Evolutionary conservation across 345 rosid genomes (phyloP).

Genomic region (Salix viminalis): DNA sequence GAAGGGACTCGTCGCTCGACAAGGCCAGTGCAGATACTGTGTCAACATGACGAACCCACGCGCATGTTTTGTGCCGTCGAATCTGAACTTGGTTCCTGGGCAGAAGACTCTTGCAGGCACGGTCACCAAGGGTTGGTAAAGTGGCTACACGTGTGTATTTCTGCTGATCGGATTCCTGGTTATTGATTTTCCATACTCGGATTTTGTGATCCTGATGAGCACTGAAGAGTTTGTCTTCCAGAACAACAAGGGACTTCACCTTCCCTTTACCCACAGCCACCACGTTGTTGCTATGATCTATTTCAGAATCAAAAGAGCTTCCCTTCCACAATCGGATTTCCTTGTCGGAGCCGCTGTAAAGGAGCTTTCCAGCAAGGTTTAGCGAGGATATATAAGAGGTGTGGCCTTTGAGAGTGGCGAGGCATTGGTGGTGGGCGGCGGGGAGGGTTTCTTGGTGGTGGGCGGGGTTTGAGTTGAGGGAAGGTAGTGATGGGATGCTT

Average conservation of each 20-base stretch:
- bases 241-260: conserved; percentile 67
- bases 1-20: conserved; percentile 57
- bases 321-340: conserved; percentile 65
- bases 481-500: conserved; percentile 41
- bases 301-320: conserved; percentile 31
- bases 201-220: conserved; percentile 96
- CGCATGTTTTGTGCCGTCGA: conserved; percentile 65
- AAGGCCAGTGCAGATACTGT: conserved; percentile 75
- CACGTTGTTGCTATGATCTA: conserved; percentile 17
- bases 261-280: conserved; percentile 59
- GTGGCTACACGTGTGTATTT: conserved; percentile 67
- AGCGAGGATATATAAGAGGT: conserved; percentile 64
- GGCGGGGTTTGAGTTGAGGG: conserved; percentile 25
- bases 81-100: conserved; percentile 67
- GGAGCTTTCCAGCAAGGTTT: conserved; percentile 53
- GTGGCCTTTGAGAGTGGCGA: conserved; percentile 60
- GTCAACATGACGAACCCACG: conserved; percentile 90
- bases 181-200: conserved; percentile 76
- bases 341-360: conserved; percentile 63
- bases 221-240: conserved; percentile 68
- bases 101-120: conserved; percentile 47
- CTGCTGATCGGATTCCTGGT: conserved; percentile 34
- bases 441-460: conserved; percentile 9
- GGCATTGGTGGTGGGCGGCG: conserved; percentile 38
- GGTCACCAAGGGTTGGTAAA: conserved; percentile 75